These are phyloP conservation scores for Grosmannia serpens DNA, from an alignment of 2,329 filamentous ascomycete genomes.

Conservation along the genomic window DNA sequence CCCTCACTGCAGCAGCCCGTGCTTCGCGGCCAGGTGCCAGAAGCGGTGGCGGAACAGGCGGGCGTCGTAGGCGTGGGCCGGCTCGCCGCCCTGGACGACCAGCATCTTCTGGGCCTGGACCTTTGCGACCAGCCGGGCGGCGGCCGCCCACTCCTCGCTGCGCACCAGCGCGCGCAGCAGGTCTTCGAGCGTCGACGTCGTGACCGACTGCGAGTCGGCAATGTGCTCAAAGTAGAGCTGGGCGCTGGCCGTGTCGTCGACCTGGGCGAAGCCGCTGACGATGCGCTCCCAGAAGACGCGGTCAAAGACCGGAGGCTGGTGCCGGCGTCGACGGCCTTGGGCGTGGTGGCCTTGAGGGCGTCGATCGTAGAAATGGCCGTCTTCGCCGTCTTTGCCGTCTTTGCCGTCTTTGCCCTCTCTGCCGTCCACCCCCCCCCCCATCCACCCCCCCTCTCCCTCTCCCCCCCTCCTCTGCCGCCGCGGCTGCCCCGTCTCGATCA, in stretches of 20 bases:
- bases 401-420: too few species aligned
- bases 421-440: too few species aligned
- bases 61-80: not conserved
- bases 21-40: constrained; percentile 33
- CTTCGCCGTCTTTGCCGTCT: too few species aligned
- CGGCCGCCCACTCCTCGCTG: constrained; percentile 13
- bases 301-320: constrained; percentile 28
- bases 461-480: not conserved
- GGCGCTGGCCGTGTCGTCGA: constrained; percentile 37
- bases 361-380: too few species aligned
- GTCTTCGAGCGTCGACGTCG: constrained; percentile 30
- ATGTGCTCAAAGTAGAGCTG: constrained; percentile 37
- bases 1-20: constrained; percentile 22
- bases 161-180: constrained; percentile 24
- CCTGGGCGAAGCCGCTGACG: constrained; percentile 52
- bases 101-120: constrained; percentile 14
- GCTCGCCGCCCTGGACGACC: not conserved
- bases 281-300: constrained; percentile 59
- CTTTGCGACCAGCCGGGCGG: constrained; percentile 15
- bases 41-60: constrained; percentile 38
- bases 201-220: constrained; percentile 25
- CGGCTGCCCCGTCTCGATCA: constrained; percentile 41
- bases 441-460: not conserved
- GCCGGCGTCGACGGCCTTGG: not conserved
- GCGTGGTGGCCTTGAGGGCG: not conserved